These are phyloP conservation scores for Neurospora sp. DNA, from an alignment of 495 filamentous ascomycete species.

Conservation along the genomic window DNA sequence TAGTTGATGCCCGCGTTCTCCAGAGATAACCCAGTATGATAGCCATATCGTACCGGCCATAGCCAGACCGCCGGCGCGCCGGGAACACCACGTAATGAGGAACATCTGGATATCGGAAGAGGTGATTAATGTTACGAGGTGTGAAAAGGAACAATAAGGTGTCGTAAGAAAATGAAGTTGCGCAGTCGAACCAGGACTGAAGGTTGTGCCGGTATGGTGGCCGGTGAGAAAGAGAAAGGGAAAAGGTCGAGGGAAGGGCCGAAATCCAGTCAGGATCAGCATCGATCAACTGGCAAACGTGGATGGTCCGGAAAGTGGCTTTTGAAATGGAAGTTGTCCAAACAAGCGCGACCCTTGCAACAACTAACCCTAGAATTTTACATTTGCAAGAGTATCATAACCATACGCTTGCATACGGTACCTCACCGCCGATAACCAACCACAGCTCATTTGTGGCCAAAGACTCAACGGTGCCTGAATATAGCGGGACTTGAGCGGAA, in stretches of 20 bases:
- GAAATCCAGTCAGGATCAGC: slow-evolving; percentile 4
- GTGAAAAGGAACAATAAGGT: background rate
- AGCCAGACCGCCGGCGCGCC: slow-evolving; percentile 37
- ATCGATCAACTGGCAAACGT: slow-evolving; percentile 1
- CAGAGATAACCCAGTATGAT: slow-evolving; percentile 37
- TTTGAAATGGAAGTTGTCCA: slow-evolving; percentile 2
- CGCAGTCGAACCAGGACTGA: background rate
- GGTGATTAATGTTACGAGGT: background rate
- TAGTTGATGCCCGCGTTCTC: slow-evolving; percentile 29
- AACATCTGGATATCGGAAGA: slow-evolving; percentile 25
- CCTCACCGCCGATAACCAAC: background rate
- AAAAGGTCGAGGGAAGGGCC: background rate
- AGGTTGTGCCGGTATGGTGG: background rate
- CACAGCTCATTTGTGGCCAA: background rate
- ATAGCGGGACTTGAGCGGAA: background rate
- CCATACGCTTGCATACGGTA: background rate
- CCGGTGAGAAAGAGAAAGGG: background rate
- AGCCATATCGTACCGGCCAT: slow-evolving; percentile 35
- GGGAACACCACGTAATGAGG: slow-evolving; percentile 38
- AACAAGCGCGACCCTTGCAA: slow-evolving; percentile 1
- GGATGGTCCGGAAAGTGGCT: background rate
- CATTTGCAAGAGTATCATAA: background rate
- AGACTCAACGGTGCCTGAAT: background rate
- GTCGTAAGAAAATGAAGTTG: background rate
- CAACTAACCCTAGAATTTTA: background rate